Base-by-base conservation (phyloP, 495 filamentous ascomycete species). In the Physcia stellaris region DNA sequence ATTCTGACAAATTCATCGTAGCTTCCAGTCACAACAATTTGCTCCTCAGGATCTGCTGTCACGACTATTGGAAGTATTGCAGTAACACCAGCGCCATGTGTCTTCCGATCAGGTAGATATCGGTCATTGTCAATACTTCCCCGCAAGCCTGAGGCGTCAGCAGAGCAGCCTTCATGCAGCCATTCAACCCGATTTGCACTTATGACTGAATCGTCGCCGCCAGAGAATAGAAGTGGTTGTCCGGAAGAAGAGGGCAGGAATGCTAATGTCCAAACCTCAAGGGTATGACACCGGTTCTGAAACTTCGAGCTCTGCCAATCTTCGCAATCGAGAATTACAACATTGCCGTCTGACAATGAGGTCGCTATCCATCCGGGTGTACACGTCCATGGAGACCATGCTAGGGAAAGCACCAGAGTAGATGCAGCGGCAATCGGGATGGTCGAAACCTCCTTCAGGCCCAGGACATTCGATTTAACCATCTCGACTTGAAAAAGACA, bases 1-100 rank as follows among this genome's bases (percentile, higher is more conserved):
- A 93, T 61, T 24, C 90, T 69, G 26, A 95, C 60, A 52, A 66
- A 60, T 45, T 98, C 92, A 46, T 98, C 90, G 54, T 96, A 98
- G 51, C 84, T 88, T 9, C 90, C 90, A 2, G 86, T 96, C 22
- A 94, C 49, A 6, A 94, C 45, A 5, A 86, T 45, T 15, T 67
- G 66, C 0, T 60, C 57, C 13, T 52, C 58, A 15, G 58, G 58
- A 0, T 60, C 57, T 15, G 54, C 59, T 0, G 49, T 24, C 19
- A 47, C 36, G n/a, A n/a, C n/a, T 3, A 55, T 34, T 0, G 84
- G 80, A 22, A 95, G 53, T 40, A 98, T 88, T 1, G 85, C 75
- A 0, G 88, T 95, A 2, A 98, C 85, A 3, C 90, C 90, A 10
- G 86, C 85, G 12, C 65, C 67, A 48, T 95, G 88, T 21, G 67